Base-by-base conservation (phyloP, 208 protist species). In the Trypanosoma theileri region DNA sequence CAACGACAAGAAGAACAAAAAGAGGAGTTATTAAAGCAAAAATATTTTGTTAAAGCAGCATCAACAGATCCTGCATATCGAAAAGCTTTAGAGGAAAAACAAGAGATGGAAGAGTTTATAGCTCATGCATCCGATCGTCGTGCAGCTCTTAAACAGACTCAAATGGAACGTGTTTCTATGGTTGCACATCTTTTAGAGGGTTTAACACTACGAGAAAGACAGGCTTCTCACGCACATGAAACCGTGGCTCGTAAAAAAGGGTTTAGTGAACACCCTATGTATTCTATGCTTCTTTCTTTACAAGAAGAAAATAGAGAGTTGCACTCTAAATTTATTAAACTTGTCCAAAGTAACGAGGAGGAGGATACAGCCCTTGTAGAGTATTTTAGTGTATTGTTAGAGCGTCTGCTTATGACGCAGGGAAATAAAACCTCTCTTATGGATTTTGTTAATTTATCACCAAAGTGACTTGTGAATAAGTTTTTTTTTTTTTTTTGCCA, bases 341-440 rank as follows among this genome's bases (percentile, higher is more conserved):
- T 71, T 3, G 67, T 82, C 11, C 69, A 58, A 28, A 52, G 58
- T 3, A 62, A 68, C n/a, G 73, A 86, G 53, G 70, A 82, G 46
- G 73, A 77, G 63, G 70, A 65, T 63, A 46, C 66, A 35, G 62
- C 31, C 8, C 75, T 79, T 53, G 55, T 76, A 55, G 76, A 80
- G 28, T 75, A 85, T 59, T 51, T 79, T 40, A 41, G 69, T 55
- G 59, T 77, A n/a, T 58, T 80, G 19, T 51, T 76, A 44, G 65
- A 69, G 19, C n/a, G 66, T 24, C 65, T 77, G 3, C 17, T 66
- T 50, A 8, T 68, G 60, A 19, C 19, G 10, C 51, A 41, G 40
- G 44, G 50, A 31, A 26, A 53, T 66, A 57, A 68, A 21, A 26
- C 46, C 22, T 52, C 51, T n/a, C 50, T 26, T 26, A 16, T 14